Percentiles rank a stretch among this genome's conserved stretches.
These are phyloP conservation scores for Ceratobasidium sp. DNA, from an alignment of 1,284 basidiomycete genomes.

Conservation along the genomic window DNA sequence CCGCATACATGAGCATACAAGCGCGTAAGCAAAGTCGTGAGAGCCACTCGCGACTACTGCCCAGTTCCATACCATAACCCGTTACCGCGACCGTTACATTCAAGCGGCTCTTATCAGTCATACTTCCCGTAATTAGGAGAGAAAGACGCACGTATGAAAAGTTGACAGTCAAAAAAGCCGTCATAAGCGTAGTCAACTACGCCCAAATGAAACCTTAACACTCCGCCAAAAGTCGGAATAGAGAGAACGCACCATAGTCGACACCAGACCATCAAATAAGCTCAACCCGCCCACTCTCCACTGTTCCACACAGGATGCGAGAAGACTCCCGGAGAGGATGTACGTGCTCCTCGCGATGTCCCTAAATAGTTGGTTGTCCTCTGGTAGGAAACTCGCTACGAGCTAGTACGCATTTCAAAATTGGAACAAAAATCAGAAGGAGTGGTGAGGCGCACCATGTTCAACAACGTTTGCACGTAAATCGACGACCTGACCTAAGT, in stretches of 20 bases:
- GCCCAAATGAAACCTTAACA: not conserved
- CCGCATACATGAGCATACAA: too few relatives aligned
- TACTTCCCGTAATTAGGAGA: too few relatives aligned
- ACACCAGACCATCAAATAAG: slow-evolving; percentile 27
- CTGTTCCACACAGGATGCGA: slow-evolving; percentile 12
- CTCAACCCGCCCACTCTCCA: slow-evolving; percentile 29
- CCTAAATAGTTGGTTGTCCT: slow-evolving; percentile 8
- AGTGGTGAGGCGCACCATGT: slow-evolving; percentile 10
- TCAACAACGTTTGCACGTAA: slow-evolving; percentile 9
- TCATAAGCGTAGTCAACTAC: slow-evolving; percentile 29
- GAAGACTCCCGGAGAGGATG: not conserved
- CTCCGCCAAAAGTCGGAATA: not conserved
- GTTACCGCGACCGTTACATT: too few relatives aligned
- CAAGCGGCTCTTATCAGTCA: too few relatives aligned
- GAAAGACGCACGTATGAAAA: slow-evolving; percentile 16
- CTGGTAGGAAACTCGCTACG: slow-evolving; percentile 8
- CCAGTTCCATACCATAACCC: too few relatives aligned
- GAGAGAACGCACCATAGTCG: slow-evolving; percentile 10
- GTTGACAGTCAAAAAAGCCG: slow-evolving; percentile 19
- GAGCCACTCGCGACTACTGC: too few relatives aligned
- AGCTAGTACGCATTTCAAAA: too few relatives aligned
- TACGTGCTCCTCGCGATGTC: slow-evolving; percentile 19
- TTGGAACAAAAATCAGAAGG: too few relatives aligned
- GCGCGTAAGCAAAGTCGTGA: too few relatives aligned
- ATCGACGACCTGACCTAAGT: slow-evolving; percentile 11